phyloP scores from a whole-genome alignment of 768 basidiomycete genomes.

The Exsudoporus frostii region DNA sequence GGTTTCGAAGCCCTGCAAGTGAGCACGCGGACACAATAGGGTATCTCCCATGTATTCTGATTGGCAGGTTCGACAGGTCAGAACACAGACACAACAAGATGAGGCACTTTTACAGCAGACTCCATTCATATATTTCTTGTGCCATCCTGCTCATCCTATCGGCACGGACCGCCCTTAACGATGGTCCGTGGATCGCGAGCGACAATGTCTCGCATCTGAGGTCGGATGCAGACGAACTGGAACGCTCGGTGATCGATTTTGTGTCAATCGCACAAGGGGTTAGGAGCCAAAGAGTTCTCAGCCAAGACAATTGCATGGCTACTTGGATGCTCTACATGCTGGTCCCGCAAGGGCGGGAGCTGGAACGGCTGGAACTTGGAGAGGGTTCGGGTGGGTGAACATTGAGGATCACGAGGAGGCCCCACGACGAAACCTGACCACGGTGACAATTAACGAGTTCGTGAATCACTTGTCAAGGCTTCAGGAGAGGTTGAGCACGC shows the following conservation, averaged over 20 bases:
- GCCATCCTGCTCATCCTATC: conserved; percentile 88
- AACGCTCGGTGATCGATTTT: conserved; percentile 64
- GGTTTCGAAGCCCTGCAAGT: no score
- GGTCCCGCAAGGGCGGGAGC: conserved; percentile 45
- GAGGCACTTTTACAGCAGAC: no score
- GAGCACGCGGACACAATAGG: no score
- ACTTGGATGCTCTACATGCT: conserved; percentile 35
- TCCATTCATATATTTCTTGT: no score
- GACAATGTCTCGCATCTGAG: conserved; percentile 48
- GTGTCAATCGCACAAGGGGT: conserved; percentile 57
- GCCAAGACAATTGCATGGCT: conserved; percentile 37
- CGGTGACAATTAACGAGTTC: conserved; percentile 34
- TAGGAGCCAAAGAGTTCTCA: conserved; percentile 24
- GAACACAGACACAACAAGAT: no score
- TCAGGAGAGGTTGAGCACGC: conserved; percentile 26
- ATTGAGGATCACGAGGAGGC: conserved; percentile 34
- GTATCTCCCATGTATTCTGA: no score
- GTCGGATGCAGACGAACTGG: conserved; percentile 69
- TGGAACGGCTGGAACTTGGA: conserved; percentile 51
- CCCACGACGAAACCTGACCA: conserved; percentile 26
- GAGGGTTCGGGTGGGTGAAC: conserved; percentile 51
- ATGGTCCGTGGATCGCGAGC: conserved; percentile 25
- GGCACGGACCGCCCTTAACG: conserved; percentile 70
- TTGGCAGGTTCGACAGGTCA: no score
- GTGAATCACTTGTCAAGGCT: conserved; percentile 23